Evolutionary conservation across 2,329 filamentous ascomycete species (phyloP).

Genomic region (Phyllosticta citriasiana): DNA sequence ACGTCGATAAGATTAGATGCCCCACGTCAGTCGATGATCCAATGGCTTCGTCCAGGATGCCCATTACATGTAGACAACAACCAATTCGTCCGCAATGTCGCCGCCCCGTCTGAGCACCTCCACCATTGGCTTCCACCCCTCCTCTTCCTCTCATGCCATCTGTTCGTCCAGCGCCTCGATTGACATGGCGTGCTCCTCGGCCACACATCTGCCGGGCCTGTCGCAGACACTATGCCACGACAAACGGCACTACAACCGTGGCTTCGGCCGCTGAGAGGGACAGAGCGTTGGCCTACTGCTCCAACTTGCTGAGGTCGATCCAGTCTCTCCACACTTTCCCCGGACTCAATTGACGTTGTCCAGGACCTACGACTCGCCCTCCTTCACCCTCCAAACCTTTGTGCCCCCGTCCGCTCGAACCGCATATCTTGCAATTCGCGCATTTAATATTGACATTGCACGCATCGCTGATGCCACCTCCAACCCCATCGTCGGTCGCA

Average conservation of each 20-base stretch:
- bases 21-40: slow-evolving; percentile 6
- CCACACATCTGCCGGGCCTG: slow-evolving; percentile 1
- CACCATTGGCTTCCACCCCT: background rate
- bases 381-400: slow-evolving; percentile 77
- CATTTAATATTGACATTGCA: slow-evolving; percentile 87
- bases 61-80: background rate
- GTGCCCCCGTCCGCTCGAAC: slow-evolving; percentile 64
- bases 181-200: slow-evolving; percentile 3
- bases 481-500: slow-evolving; percentile 71
- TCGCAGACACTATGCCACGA: slow-evolving; percentile 5
- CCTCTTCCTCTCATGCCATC: background rate
- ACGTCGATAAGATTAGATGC: background rate
- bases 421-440: slow-evolving; percentile 81
- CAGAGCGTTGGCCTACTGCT: slow-evolving; percentile 48
- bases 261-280: slow-evolving; percentile 39
- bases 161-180: background rate
- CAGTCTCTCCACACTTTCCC: background rate
- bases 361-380: slow-evolving; percentile 82
- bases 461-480: slow-evolving; percentile 83
- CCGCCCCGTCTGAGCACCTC: background rate
- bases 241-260: slow-evolving; percentile 4
- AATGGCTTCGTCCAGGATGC: slow-evolving; percentile 5
- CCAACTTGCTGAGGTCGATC: slow-evolving; percentile 45
- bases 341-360: background rate
- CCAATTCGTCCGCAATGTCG: background rate